These are phyloP conservation scores for Drechslera avenae DNA, from an alignment of 2,329 filamentous ascomycete species.

Conservation along the genomic window DNA sequence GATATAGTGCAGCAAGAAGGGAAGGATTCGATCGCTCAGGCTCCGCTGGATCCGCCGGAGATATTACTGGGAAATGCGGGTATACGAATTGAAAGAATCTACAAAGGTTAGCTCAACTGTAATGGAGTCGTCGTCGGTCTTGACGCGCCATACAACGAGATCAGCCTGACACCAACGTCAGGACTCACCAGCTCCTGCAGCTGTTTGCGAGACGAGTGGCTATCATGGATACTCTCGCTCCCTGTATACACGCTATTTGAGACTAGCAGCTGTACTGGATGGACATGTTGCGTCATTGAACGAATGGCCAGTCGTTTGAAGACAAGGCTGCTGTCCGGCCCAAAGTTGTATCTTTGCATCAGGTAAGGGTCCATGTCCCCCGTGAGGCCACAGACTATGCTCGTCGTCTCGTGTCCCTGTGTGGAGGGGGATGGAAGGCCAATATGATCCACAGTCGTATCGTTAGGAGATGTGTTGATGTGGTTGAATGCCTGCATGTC, in stretches of 20 bases:
- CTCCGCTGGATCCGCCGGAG: neutral
- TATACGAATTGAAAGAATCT: slow-evolving; percentile 3
- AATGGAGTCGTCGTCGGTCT: neutral
- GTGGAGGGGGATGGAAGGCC: neutral
- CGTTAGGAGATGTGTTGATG: neutral
- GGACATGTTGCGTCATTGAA: neutral
- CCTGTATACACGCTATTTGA: neutral
- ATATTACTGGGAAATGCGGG: neutral
- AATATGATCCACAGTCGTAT: neutral
- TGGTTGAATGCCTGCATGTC: neutral
- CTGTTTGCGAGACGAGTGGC: neutral
- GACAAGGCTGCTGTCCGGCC: neutral
- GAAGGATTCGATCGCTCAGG: neutral
- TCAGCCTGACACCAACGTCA: neutral
- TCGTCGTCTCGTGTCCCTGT: neutral
- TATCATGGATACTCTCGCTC: neutral
- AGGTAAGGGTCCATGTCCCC: slow-evolving; percentile 2
- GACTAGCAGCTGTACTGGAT: slow-evolving; percentile 1
- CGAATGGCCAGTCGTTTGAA: neutral
- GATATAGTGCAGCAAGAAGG: neutral
- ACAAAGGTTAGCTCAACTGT: neutral
- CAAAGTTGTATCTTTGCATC: slow-evolving; percentile 2
- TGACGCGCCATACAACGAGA: neutral
- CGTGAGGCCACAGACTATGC: neutral
- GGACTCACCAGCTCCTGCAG: slow-evolving; percentile 1